These are phyloP conservation scores for Alternaria consortialis DNA, from an alignment of 2,329 filamentous ascomycete genomes.

Conservation along the genomic window DNA sequence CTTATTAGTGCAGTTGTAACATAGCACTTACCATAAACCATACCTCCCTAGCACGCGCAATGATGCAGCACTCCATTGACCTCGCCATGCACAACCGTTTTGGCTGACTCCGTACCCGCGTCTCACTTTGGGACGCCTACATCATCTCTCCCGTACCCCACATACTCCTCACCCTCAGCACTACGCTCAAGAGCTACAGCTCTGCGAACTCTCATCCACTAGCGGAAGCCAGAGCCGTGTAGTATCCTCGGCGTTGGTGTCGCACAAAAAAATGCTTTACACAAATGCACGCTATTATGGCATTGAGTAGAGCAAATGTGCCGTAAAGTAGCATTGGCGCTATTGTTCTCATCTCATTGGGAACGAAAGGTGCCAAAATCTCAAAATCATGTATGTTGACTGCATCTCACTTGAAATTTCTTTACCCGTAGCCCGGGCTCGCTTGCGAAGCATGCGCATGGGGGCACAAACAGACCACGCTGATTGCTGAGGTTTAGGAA, in stretches of 20 bases:
- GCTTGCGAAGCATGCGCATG: background rate
- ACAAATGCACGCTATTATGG: background rate
- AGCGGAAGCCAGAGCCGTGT: background rate
- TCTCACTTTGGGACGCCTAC: background rate
- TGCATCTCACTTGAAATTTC: background rate
- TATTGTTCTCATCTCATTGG: constrained; percentile 1
- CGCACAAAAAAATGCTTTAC: background rate
- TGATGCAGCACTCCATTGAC: background rate
- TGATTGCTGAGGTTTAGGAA: constrained; percentile 23
- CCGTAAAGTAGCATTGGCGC: constrained; percentile 5
- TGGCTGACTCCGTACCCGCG: background rate
- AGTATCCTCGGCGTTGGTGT: background rate
- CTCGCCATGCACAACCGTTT: background rate
- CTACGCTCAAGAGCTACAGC: background rate
- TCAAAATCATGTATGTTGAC: constrained; percentile 15
- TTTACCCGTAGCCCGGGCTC: constrained; percentile 17
- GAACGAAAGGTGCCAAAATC: constrained; percentile 12
- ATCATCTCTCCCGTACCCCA: background rate
- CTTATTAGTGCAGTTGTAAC: constrained; percentile 18
- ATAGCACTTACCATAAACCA: background rate
- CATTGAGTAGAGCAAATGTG: background rate
- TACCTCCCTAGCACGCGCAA: background rate
- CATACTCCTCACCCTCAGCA: background rate
- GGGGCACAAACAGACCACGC: constrained; percentile 15
- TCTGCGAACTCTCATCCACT: background rate